phyloP scores from a whole-genome alignment of 805 yeast genomes.

The Yamadazyma takamatsuzukensis region DNA sequence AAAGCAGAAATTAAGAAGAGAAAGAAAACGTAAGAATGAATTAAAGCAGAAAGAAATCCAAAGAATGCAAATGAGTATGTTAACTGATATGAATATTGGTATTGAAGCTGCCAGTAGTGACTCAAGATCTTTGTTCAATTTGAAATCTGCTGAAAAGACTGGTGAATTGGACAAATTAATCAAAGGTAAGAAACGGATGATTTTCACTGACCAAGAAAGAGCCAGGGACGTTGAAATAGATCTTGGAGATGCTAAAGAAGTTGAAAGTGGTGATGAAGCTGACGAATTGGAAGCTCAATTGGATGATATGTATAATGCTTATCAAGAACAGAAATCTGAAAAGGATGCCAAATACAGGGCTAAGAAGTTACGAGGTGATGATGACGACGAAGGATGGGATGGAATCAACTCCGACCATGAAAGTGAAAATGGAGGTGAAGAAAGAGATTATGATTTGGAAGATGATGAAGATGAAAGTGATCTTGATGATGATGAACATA shows the following conservation, averaged over 20 bases:
- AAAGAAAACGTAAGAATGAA: constrained; percentile 79
- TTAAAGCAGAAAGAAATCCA: constrained; percentile 78
- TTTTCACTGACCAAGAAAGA: constrained; percentile 55
- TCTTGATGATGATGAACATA: constrained; percentile 71
- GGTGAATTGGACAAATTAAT: constrained; percentile 74
- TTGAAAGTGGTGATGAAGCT: constrained; percentile 39
- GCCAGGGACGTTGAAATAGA: constrained; percentile 55
- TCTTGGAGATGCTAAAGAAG: constrained; percentile 38
- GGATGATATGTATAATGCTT: constrained; percentile 74
- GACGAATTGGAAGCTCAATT: constrained; percentile 77
- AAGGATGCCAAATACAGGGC: constrained; percentile 68
- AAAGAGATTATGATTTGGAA: constrained; percentile 41
- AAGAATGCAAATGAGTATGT: constrained; percentile 95
- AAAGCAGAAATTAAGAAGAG: constrained; percentile 67
- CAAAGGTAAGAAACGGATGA: constrained; percentile 68
- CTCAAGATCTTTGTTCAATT: constrained; percentile 73
- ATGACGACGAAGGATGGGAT: constrained; percentile 73
- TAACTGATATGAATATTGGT: constrained; percentile 90
- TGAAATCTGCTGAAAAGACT: constrained; percentile 82
- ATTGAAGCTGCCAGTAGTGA: constrained; percentile 84
- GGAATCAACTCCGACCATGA: constrained; percentile 57
- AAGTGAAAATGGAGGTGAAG: constrained; percentile 32
- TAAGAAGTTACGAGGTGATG: constrained; percentile 70
- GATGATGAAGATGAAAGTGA: constrained; percentile 39
- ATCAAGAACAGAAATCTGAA: constrained; percentile 64